These are phyloP conservation scores for Centella asiatica DNA, from an alignment of 129 eudicot species.

Conservation along the genomic window DNA sequence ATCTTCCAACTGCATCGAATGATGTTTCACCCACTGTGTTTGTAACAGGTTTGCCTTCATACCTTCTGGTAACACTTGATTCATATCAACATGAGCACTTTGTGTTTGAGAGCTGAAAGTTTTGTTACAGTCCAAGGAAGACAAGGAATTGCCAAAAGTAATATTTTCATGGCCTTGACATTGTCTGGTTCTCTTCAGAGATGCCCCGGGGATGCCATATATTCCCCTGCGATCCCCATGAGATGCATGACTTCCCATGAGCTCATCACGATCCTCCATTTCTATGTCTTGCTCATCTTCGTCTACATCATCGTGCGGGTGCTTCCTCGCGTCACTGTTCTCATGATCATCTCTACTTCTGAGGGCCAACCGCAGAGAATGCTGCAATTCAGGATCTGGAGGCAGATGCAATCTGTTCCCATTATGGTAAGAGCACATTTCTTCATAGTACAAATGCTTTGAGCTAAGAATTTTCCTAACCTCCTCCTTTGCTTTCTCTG, in stretches of 20 bases:
- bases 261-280: conserved; percentile 48
- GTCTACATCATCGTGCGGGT: conserved; percentile 47
- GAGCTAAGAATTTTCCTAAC: conserved; percentile 83
- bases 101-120: conserved; percentile 25
- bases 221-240: conserved; percentile 26
- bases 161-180: conserved; percentile 26
- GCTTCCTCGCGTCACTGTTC: conserved; percentile 34
- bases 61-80: conserved; percentile 33
- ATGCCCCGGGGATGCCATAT: conserved; percentile 35
- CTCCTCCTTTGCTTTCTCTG: conserved; percentile 78
- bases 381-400: conserved; percentile 74
- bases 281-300: conserved; percentile 59
- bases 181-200: conserved; percentile 54
- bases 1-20: conserved; percentile 46
- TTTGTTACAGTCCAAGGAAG: conserved; percentile 28
- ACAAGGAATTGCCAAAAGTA: conserved; percentile 19
- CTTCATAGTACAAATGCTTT: conserved; percentile 82
- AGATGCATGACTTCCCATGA: conserved; percentile 26
- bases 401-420: conserved; percentile 74
- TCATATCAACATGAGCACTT: conserved; percentile 25
- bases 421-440: conserved; percentile 91
- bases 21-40: conserved; percentile 49
- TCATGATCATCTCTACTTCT: conserved; percentile 57
- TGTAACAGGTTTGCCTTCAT: conserved; percentile 27
- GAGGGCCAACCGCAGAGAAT: conserved; percentile 58